Evolutionary conservation across 2,329 filamentous ascomycete species (phyloP).

Genomic region (Lecanicillium sp.): DNA sequence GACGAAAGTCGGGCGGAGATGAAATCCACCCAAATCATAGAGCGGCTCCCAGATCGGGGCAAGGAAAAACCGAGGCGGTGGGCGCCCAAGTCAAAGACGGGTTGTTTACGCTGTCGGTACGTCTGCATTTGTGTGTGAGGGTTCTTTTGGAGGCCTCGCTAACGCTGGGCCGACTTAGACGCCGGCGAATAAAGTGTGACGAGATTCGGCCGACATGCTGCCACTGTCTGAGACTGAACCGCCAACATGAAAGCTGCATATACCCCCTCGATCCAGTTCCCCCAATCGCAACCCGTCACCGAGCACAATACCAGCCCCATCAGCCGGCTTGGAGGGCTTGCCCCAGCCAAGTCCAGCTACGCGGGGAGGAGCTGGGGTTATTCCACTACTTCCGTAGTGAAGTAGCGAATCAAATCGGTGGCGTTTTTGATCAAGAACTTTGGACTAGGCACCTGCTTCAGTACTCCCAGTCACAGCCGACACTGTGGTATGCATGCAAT

Average conservation of each 20-base stretch:
- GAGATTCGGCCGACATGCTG: conserved; percentile 1
- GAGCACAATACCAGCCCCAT: background rate
- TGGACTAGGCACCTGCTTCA: background rate
- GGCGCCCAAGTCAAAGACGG: background rate
- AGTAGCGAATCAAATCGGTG: background rate
- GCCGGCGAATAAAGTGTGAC: conserved; percentile 1
- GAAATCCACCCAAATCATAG: too few relatives aligned
- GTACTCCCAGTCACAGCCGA: background rate
- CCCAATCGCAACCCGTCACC: background rate
- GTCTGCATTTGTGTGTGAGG: background rate
- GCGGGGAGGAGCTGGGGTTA: background rate
- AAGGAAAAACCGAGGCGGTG: too few relatives aligned
- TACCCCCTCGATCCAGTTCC: too few relatives aligned
- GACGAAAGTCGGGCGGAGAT: too few relatives aligned
- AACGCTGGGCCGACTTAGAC: background rate
- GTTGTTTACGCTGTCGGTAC: background rate
- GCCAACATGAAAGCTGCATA: too few relatives aligned
- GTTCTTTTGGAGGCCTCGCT: background rate
- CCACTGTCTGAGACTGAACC: too few relatives aligned
- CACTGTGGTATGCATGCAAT: conserved; percentile 1
- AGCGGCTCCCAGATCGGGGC: too few relatives aligned
- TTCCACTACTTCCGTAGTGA: conserved; percentile 2
- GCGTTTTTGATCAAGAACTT: background rate
- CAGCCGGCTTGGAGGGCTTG: too few relatives aligned
- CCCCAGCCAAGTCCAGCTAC: background rate